Evolutionary conservation across 176 grass and related monocot genomes (phyloP), one percentile per base, ranked within the genome.

Genomic region (Triticum dicoccoides): DNA sequence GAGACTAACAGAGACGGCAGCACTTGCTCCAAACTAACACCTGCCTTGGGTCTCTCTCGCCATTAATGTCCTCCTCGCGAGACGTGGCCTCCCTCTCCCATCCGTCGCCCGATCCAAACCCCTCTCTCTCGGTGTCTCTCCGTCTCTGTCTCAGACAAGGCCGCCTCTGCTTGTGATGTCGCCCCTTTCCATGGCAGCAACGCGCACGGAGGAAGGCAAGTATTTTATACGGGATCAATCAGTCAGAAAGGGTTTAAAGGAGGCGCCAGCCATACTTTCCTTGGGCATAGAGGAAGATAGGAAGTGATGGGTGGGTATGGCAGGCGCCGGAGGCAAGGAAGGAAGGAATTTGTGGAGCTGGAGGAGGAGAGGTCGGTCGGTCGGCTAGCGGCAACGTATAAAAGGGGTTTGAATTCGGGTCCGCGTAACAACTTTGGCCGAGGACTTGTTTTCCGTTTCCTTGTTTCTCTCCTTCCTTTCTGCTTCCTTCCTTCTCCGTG

Each of bases 251-350:
- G 30, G 39, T 61, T 33, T 58, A 77, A 88, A 89, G 80, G 34
- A 45, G 23, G 3, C 47, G 12, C 47, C 89, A 66, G 87, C 44
- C 54, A 20, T 58, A 20, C 94, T 91, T 95, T 95, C 82, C 94
- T 89, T 95, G 89, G 58, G 65, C 83, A 87, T 78, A 71, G 87
- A 92, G 91, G 89, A 95, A 95, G 41, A 39, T 39, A 39, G 79
- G 49, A 17, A 6, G 54, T 58, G 54, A 56, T 54, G 11, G 44
- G 11, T 84, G 67, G 65, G 41, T 10, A 33, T 65, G 69, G 38
- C 34, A 71, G 75, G 49, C 69, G 32, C 23, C 62, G 70, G 18
- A 38, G 65, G 30, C 78, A 94, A 95, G 90, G 73, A 95, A 95
- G 35, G 88, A 90, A 95, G 84, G 69, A 83, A 49, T 82, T 15